phyloP scores from a whole-genome alignment of 2,329 filamentous ascomycete species.

The Trichoderma hamatum region DNA sequence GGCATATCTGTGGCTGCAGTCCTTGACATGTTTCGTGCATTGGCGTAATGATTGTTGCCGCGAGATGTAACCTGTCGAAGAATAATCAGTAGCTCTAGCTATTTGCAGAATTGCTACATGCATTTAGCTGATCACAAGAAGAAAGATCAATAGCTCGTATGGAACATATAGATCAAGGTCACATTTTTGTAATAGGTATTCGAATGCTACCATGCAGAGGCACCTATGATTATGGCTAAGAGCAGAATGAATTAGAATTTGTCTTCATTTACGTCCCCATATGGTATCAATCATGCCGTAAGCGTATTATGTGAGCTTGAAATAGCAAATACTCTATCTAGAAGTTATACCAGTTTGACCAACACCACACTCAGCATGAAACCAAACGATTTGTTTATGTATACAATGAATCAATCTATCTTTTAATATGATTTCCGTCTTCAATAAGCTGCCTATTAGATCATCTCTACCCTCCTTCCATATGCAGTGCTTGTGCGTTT shows the following conservation, averaged over 20 bases:
- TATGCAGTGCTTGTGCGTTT: neutral
- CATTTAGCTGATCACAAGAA: neutral
- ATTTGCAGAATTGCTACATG: neutral
- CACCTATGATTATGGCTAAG: neutral
- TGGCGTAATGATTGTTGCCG: neutral
- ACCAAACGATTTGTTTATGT: neutral
- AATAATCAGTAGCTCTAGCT: neutral
- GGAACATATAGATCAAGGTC: neutral
- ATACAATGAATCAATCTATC: neutral
- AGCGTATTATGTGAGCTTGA: neutral
- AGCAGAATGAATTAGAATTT: neutral
- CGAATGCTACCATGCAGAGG: neutral
- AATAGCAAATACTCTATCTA: neutral
- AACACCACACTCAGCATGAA: neutral
- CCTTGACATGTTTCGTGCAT: neutral
- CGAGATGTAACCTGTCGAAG: neutral
- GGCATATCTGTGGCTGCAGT: neutral
- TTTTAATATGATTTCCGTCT: neutral
- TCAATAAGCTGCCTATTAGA: neutral
- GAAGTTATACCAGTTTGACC: neutral
- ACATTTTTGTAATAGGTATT: neutral
- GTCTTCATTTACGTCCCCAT: neutral
- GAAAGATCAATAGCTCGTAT: neutral
- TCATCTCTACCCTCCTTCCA: neutral
- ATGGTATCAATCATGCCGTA: too few relatives aligned